Evolutionary conservation across 805 yeast genomes (phyloP).

Genomic region (Schwanniomyces pseudopolymorphus): DNA sequence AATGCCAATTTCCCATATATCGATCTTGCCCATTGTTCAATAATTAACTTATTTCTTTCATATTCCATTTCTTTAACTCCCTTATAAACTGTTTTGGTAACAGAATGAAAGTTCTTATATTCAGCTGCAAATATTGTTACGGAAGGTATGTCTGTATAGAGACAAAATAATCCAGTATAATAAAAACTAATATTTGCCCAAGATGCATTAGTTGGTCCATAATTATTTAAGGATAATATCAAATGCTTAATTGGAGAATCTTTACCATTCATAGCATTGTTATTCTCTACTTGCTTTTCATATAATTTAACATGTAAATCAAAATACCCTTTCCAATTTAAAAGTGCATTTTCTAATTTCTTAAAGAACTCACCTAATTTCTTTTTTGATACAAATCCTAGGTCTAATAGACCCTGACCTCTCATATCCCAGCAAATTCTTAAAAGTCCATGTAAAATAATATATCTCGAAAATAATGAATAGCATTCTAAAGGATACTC

Average conservation of each 20-base stretch:
- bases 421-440: conserved; percentile 32
- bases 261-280: neutral
- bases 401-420: conserved; percentile 26
- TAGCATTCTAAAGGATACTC: conserved; percentile 35
- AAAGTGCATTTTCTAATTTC: conserved; percentile 29
- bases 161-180: conserved; percentile 21
- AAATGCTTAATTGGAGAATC: neutral
- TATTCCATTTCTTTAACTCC: conserved; percentile 5
- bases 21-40: conserved; percentile 23
- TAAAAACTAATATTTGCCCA: conserved; percentile 31
- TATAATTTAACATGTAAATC: conserved; percentile 27
- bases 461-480: conserved; percentile 34
- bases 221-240: conserved; percentile 20
- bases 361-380: conserved; percentile 24
- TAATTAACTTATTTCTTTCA: conserved; percentile 10
- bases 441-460: conserved; percentile 36
- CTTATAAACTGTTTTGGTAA: conserved; percentile 9
- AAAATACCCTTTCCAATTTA: conserved; percentile 36
- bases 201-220: conserved; percentile 30
- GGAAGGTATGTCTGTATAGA: conserved; percentile 21
- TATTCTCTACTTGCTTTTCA: conserved; percentile 13
- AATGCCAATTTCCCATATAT: conserved; percentile 21
- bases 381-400: conserved; percentile 32
- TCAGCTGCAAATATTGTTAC: conserved; percentile 10
- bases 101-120: conserved; percentile 6